Percentiles rank a stretch among this genome's conserved stretches.
These are phyloP conservation scores for Termitomyces sp. DNA, from an alignment of 768 basidiomycete species.

Conservation along the genomic window DNA sequence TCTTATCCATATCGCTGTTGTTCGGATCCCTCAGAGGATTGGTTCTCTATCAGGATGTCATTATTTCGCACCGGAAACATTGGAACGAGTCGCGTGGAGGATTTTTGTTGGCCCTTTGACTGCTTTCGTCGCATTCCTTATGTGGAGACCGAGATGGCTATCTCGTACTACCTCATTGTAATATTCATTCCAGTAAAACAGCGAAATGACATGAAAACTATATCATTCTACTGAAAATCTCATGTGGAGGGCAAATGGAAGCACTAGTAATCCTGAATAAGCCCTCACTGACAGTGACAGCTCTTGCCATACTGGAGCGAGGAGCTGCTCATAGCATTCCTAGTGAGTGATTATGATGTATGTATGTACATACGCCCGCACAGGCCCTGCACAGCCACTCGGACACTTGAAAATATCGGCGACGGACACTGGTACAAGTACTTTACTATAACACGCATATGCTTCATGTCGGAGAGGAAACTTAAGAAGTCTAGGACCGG, in stretches of 20 bases:
- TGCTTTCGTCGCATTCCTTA: constrained; percentile 15
- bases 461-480: constrained; percentile 8
- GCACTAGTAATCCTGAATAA: too few species aligned
- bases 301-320: too few species aligned
- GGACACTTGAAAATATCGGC: background rate
- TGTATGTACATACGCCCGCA: too few species aligned
- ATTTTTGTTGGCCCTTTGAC: constrained; percentile 34
- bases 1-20: constrained; percentile 26
- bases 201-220: background rate
- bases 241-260: too few species aligned
- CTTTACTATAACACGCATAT: background rate
- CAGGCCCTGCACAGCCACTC: constrained; percentile 9
- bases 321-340: too few species aligned
- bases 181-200: background rate
- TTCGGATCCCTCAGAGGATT: constrained; percentile 17
- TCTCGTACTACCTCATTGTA: background rate
- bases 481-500: constrained; percentile 11
- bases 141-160: constrained; percentile 1
- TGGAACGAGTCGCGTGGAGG: constrained; percentile 37
- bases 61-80: constrained; percentile 4
- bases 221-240: background rate
- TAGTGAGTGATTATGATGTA: too few species aligned
- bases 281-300: too few species aligned
- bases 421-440: background rate
- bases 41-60: constrained; percentile 16